phyloP scores from a whole-genome alignment of 805 yeast species.

The Saccharomycopsis selenospora region DNA sequence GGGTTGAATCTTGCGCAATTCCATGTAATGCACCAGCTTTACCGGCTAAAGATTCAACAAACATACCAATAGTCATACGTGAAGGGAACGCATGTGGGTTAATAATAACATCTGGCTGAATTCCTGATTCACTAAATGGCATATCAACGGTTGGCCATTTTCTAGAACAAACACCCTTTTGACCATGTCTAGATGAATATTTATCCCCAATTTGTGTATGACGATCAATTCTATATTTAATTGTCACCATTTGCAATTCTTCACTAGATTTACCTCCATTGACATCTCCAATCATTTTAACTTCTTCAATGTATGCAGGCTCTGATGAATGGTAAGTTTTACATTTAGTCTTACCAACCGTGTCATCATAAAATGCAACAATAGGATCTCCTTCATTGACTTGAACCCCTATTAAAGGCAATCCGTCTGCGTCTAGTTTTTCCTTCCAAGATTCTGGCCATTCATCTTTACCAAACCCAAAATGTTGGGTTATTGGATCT shows the following conservation, averaged over 20 bases:
- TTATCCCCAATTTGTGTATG: slow-evolving; percentile 95
- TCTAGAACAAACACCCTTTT: slow-evolving; percentile 96
- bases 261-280: slow-evolving; percentile 41
- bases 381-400: slow-evolving; percentile 96
- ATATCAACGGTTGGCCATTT: slow-evolving; percentile 96
- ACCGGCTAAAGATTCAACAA: slow-evolving; percentile 97
- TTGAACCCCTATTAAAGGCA: slow-evolving; percentile 80
- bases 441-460: slow-evolving; percentile 92
- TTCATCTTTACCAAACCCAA: slow-evolving; percentile 88
- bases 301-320: slow-evolving; percentile 93
- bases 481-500: slow-evolving; percentile 89
- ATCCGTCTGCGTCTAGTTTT: slow-evolving; percentile 84
- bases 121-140: slow-evolving; percentile 96
- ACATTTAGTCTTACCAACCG: slow-evolving; percentile 80
- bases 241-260: slow-evolving; percentile 78
- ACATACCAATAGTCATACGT: slow-evolving; percentile 99
- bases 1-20: slow-evolving; percentile 94
- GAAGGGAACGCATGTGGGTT: slow-evolving; percentile 99
- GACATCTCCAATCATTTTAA: slow-evolving; percentile 85
- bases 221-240: slow-evolving; percentile 87
- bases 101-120: slow-evolving; percentile 94
- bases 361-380: slow-evolving; percentile 87
- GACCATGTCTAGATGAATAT: slow-evolving; percentile 96
- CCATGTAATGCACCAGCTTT: slow-evolving; percentile 98
- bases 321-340: slow-evolving; percentile 92